Base-by-base conservation (phyloP, 2,329 filamentous ascomycete species). In the Verticillium albo-atrum region DNA sequence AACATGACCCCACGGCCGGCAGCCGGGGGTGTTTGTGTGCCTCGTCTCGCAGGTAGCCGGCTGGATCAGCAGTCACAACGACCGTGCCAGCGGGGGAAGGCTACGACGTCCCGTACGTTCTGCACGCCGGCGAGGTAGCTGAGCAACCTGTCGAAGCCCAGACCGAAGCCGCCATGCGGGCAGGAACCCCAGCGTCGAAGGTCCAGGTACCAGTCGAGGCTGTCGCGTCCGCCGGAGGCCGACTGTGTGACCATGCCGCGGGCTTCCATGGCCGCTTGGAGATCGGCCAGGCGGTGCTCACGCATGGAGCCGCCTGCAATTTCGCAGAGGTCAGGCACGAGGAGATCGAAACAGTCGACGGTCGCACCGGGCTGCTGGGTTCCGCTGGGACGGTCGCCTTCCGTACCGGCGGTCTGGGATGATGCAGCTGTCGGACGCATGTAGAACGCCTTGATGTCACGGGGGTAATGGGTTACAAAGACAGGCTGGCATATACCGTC, bases 391-490 rank as follows among this genome's bases (percentile, higher is more conserved):
- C 23, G 27, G 32, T 52, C 50, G 25, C n/a, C 3, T n/a, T 27
- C 20, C 28, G 34, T 30, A 50, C 54, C 54, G 27, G 32, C 10
- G 17, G 26, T 47, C 26, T 34, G 47, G 58, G 52, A 12, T 28
- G 58, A 34, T n/a, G 50, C 12, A 25, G 66, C 63, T 14, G 72
- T 75, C 57, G 75, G 74, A 50, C 73, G 76, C 80, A 83, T 83
- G 72, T 83, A 99, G 75, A 98, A 99, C 12, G 94, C 91, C 76
- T 99, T 99, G 72, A 95, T 87, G 54, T 81, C 79, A 64, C 85
- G 85, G n/a, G 95, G 95, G 71, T 97, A 99, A 72, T 97, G 83
- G 15, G 93, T 98, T 64, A 99, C 87, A 71, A 98, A 98, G 52
- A 98, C 82, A 7, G 95, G 95, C 54, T 83, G 77, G 65, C 72